A percentile compares a stretch with the other conserved stretches of the same genome.
phyloP scores from a whole-genome alignment of 306 rosid species.

The Canavalia gladiata region DNA sequence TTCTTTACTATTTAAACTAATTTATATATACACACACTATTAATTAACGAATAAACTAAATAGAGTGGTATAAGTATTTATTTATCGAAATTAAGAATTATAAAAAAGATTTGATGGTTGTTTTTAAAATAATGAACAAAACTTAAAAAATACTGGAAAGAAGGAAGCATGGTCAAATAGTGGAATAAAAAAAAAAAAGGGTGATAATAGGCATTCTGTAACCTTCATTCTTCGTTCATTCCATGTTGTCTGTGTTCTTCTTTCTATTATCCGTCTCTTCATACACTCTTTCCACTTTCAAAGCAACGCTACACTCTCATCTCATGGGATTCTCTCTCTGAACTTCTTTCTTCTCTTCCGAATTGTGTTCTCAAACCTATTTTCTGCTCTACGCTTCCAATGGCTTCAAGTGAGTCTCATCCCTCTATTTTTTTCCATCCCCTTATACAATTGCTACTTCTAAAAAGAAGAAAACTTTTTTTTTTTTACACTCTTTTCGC shows the following conservation, averaged over 20 bases:
- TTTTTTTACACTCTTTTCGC: neutral
- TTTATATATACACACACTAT: too few relatives aligned
- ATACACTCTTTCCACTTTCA: neutral
- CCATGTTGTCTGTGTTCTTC: slow-evolving; percentile 17
- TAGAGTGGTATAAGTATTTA: too few relatives aligned
- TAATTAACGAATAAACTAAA: too few relatives aligned
- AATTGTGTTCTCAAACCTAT: neutral
- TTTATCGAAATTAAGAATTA: too few relatives aligned
- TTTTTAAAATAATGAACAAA: too few relatives aligned
- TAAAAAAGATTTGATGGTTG: too few relatives aligned
- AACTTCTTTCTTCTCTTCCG: neutral
- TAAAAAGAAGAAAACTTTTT: neutral
- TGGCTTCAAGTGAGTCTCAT: slow-evolving; percentile 78
- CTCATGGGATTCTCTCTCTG: neutral
- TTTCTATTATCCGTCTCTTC: neutral
- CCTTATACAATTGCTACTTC: slow-evolving; percentile 14
- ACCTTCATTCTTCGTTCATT: slow-evolving; percentile 1
- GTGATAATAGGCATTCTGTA: neutral
- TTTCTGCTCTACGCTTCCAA: slow-evolving; percentile 41
- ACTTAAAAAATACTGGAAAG: too few relatives aligned
- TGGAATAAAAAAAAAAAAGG: too few relatives aligned
- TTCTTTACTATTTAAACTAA: too few relatives aligned
- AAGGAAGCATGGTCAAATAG: too few relatives aligned
- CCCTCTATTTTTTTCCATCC: neutral
- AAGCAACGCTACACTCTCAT: neutral